phyloP scores from a whole-genome alignment of 441 rosid genomes.

The Arabidopsis lyrata region DNA sequence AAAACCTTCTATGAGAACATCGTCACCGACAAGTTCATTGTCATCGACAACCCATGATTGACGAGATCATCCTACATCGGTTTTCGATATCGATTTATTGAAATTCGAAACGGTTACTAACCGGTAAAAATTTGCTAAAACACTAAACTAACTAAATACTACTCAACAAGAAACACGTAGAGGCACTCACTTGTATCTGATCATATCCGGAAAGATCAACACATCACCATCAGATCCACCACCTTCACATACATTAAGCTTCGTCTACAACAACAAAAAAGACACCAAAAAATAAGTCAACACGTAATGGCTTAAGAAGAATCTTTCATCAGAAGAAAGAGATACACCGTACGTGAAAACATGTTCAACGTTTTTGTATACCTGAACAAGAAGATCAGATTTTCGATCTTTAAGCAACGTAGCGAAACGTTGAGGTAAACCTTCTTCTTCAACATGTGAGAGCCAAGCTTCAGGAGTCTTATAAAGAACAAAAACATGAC shows the following conservation, averaged over 20 bases:
- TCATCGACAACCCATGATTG: no score
- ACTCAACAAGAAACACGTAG: no score
- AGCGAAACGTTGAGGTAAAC: constrained; percentile 68
- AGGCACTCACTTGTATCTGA: constrained; percentile 84
- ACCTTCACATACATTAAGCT: constrained; percentile 73
- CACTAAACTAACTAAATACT: no score
- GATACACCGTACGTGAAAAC: background rate
- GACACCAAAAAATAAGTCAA: background rate
- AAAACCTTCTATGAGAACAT: no score
- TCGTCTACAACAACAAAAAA: constrained; percentile 51
- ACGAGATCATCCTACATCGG: no score
- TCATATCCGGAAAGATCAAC: constrained; percentile 88
- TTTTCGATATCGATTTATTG: no score
- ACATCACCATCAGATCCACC: constrained; percentile 81
- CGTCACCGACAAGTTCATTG: no score
- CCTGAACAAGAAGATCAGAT: constrained; percentile 65
- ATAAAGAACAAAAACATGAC: constrained; percentile 77
- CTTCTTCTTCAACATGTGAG: constrained; percentile 73
- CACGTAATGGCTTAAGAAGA: background rate
- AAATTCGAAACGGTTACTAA: no score
- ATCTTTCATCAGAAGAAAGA: background rate
- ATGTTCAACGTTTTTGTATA: constrained; percentile 15
- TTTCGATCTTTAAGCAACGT: constrained; percentile 73
- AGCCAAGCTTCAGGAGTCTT: constrained; percentile 70
- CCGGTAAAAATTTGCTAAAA: no score